Conservation (phyloP, 495 filamentous ascomycete genomes). For the Pyrenula massariospora region DNA sequence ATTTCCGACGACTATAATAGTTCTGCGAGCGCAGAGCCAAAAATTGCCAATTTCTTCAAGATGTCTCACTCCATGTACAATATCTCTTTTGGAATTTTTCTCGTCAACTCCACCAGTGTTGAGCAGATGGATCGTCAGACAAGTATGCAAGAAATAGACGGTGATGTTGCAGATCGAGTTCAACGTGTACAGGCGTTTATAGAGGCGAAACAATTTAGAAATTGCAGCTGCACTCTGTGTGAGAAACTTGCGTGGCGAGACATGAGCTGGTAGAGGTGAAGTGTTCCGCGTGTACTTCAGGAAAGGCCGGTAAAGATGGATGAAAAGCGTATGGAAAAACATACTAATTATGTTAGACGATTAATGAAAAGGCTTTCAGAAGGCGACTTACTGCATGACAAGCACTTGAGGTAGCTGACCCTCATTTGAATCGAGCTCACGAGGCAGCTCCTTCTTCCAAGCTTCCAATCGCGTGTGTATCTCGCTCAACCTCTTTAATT, state of each 20-base stretch:
- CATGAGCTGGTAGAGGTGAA: constrained; percentile 75
- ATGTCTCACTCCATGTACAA: constrained; percentile 80
- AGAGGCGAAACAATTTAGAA: constrained; percentile 82
- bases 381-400: constrained; percentile 76
- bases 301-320: constrained; percentile 94
- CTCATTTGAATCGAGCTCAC: constrained; percentile 80
- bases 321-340: constrained; percentile 94
- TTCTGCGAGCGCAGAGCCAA: constrained; percentile 83
- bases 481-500: constrained; percentile 86
- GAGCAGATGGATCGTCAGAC: constrained; percentile 87
- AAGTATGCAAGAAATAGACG: constrained; percentile 88
- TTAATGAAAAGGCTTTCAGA: constrained; percentile 1
- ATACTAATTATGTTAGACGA: constrained; percentile 44
- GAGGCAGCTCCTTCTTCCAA: constrained; percentile 79
- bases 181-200: constrained; percentile 83
- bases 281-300: constrained; percentile 73
- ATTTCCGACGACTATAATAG: constrained; percentile 72
- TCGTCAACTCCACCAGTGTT: constrained; percentile 58
- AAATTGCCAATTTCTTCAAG: constrained; percentile 93
- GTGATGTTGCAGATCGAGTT: constrained; percentile 91
- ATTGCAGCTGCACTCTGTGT: constrained; percentile 79
- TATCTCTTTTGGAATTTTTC: constrained; percentile 76
- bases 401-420: constrained; percentile 80
- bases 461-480: constrained; percentile 82
- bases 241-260: constrained; percentile 84